These are phyloP conservation scores for Salix udensis DNA, from an alignment of 345 rosid species.

Conservation along the genomic window DNA sequence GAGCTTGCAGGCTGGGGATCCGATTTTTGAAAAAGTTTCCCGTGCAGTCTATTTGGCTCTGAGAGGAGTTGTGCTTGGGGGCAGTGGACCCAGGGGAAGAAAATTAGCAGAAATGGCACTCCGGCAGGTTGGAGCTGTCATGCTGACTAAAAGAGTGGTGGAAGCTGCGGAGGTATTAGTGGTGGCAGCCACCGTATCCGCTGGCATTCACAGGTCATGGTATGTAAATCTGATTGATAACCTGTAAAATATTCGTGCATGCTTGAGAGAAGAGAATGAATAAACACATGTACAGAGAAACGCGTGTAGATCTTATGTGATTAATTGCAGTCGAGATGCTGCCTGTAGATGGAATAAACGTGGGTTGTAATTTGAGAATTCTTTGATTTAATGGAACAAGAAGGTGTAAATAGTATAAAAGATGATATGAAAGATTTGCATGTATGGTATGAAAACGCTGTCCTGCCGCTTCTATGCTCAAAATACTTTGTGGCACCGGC, in stretches of 20 bases:
- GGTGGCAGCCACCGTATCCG: conserved; percentile 13
- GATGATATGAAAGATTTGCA: too few species aligned
- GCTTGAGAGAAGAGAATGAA: too few species aligned
- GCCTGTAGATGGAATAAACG: too few species aligned
- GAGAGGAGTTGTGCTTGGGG: conserved; percentile 20
- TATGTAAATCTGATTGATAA: conserved; percentile 1
- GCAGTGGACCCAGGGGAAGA: conserved; percentile 12
- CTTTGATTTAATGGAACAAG: too few species aligned
- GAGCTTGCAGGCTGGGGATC: conserved; percentile 26
- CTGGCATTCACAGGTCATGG: conserved; percentile 16
- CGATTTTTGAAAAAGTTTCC: conserved; percentile 21
- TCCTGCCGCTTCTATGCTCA: too few species aligned
- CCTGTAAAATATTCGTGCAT: background rate
- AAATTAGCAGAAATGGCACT: conserved; percentile 13
- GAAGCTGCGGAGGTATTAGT: conserved; percentile 13
- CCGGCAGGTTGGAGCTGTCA: conserved; percentile 9
- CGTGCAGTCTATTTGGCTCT: conserved; percentile 15
- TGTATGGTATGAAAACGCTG: too few species aligned
- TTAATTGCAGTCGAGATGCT: too few species aligned
- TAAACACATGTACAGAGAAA: too few species aligned
- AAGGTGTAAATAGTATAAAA: too few species aligned
- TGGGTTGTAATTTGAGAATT: too few species aligned
- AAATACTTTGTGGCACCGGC: too few species aligned
- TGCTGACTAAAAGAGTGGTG: conserved; percentile 15
- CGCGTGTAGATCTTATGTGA: too few species aligned